A percentile compares a stretch with the other conserved stretches of the same genome.
Evolutionary conservation across 352 stramenopile species (phyloP).

Genomic region (Stramenopiles sp.): DNA sequence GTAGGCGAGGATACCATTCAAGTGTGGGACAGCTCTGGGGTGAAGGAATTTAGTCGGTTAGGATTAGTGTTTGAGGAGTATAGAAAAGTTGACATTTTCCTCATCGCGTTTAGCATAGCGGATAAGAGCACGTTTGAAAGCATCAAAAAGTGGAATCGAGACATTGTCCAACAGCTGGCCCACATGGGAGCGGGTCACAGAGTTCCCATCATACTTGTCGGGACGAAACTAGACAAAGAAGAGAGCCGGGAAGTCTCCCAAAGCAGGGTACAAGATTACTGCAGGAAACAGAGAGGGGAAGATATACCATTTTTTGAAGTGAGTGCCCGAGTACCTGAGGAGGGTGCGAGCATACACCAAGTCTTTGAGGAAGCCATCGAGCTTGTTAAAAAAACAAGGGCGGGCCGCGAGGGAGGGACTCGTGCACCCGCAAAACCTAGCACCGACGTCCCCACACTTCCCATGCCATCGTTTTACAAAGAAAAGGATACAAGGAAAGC

Average conservation of each 20-base stretch:
- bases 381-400: neutral
- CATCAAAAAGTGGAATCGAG: neutral
- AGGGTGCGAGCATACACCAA: neutral
- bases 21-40: neutral
- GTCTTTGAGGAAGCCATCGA: neutral
- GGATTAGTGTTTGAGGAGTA: neutral
- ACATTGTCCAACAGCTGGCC: neutral
- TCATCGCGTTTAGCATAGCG: neutral
- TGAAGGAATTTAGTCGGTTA: neutral
- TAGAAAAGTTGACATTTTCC: neutral
- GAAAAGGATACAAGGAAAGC: no score
- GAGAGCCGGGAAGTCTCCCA: neutral
- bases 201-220: neutral
- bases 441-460: no score
- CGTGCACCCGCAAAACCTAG: no score
- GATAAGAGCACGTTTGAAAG: neutral
- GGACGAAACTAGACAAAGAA: neutral
- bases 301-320: constrained; percentile 8
- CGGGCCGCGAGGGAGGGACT: no score
- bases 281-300: neutral
- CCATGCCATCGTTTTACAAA: no score
- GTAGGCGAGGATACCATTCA: neutral
- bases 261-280: neutral
- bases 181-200: neutral
- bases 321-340: neutral